Evolutionary conservation across 768 basidiomycete species (phyloP).

Genomic region (Termitomyces titanicus): DNA sequence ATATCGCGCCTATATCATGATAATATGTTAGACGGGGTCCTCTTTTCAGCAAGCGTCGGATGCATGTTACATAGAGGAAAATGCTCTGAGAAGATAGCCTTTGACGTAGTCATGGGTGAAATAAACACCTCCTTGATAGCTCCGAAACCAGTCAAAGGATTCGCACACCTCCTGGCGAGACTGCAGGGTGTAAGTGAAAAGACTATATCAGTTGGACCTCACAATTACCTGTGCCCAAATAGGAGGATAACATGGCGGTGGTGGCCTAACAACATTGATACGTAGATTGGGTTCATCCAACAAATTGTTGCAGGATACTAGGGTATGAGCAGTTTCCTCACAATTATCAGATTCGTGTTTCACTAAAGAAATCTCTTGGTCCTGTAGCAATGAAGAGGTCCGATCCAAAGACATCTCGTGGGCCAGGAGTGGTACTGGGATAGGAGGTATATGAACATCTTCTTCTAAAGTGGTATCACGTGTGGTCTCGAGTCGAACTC

Average conservation of each 20-base stretch:
- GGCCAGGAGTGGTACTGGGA: background rate
- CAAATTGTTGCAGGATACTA: background rate
- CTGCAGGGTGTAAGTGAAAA: slow-evolving; percentile 29
- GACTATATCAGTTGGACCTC: background rate
- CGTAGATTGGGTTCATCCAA: background rate
- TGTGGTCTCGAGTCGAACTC: background rate
- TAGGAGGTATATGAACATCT: background rate
- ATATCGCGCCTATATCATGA: slow-evolving; percentile 53
- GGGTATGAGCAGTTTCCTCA: background rate
- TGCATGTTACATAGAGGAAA: slow-evolving; percentile 53
- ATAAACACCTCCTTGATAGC: slow-evolving; percentile 82
- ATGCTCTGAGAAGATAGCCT: slow-evolving; percentile 76
- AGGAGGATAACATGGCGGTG: slow-evolving; percentile 30
- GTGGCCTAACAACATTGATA: slow-evolving; percentile 12
- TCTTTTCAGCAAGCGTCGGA: background rate
- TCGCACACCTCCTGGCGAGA: slow-evolving; percentile 86
- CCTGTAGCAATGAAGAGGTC: background rate
- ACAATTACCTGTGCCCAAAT: slow-evolving; percentile 40
- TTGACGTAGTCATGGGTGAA: slow-evolving; percentile 53
- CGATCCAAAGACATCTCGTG: background rate
- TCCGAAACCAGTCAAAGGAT: slow-evolving; percentile 68
- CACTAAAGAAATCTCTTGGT: background rate
- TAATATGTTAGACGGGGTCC: slow-evolving; percentile 1
- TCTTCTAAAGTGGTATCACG: background rate
- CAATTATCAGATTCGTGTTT: background rate